These are phyloP conservation scores for Zelopaecilomyces penicillatus DNA, from an alignment of 2,329 filamentous ascomycete genomes.

Conservation along the genomic window DNA sequence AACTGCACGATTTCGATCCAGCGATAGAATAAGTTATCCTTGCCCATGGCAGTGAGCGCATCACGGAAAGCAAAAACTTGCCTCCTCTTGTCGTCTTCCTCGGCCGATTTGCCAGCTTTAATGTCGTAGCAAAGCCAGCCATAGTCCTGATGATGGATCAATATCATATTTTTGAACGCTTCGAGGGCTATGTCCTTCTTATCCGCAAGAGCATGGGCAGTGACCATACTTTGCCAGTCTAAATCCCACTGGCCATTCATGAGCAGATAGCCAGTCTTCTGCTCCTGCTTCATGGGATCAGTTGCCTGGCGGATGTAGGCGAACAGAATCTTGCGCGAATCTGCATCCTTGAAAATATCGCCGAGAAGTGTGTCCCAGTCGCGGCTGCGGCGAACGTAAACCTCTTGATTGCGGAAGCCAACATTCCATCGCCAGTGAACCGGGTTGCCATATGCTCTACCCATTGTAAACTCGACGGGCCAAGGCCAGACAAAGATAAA, in stretches of 20 bases:
- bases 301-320: conserved; percentile 60
- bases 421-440: conserved; percentile 63
- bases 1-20: conserved; percentile 92
- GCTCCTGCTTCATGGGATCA: conserved; percentile 53
- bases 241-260: conserved; percentile 82
- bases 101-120: conserved; percentile 42
- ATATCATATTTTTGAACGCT: conserved; percentile 63
- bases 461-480: conserved; percentile 64
- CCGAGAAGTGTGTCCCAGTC: conserved; percentile 58
- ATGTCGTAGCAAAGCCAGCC: conserved; percentile 58
- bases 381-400: conserved; percentile 71
- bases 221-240: conserved; percentile 74
- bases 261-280: conserved; percentile 82
- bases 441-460: conserved; percentile 50
- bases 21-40: conserved; percentile 82
- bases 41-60: conserved; percentile 63
- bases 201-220: conserved; percentile 62
- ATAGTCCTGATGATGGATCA: conserved; percentile 58
- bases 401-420: conserved; percentile 71
- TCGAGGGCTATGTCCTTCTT: conserved; percentile 50
- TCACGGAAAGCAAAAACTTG: conserved; percentile 79
- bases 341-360: conserved; percentile 43
- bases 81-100: conserved; percentile 56
- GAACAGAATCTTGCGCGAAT: conserved; percentile 50
- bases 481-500: conserved; percentile 62